phyloP scores from a whole-genome alignment of 495 filamentous ascomycete species.

The Cryomyces antarcticus region DNA sequence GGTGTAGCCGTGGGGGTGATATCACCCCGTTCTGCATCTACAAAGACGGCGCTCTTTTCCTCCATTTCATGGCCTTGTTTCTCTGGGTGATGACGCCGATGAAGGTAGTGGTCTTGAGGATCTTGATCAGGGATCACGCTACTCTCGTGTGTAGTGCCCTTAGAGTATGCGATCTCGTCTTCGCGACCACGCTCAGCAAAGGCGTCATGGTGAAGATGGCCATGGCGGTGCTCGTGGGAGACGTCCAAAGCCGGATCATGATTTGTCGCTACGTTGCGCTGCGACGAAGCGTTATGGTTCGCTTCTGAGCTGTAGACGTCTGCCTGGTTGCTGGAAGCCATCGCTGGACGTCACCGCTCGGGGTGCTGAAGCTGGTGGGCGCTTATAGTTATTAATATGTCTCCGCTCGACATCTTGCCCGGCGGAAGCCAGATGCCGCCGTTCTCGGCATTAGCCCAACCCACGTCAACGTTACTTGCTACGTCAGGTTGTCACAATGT shows the following conservation, averaged over 20 bases:
- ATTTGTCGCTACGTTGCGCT: constrained; percentile 14
- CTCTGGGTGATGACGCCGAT: constrained; percentile 18
- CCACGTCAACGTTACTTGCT: too few species aligned
- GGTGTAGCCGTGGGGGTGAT: constrained; percentile 10
- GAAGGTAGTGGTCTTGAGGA: constrained; percentile 20
- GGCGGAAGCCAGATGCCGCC: too few species aligned
- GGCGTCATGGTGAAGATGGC: constrained; percentile 29
- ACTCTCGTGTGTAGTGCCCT: constrained; percentile 23
- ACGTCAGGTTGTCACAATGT: too few species aligned
- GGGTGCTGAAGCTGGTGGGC: too few species aligned
- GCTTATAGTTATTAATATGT: too few species aligned
- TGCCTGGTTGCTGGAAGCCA: too few species aligned
- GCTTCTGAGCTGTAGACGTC: neutral
- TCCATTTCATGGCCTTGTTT: constrained; percentile 8
- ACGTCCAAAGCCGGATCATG: constrained; percentile 24
- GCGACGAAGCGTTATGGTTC: constrained; percentile 16
- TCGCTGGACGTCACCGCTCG: too few species aligned
- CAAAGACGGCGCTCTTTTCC: constrained; percentile 9
- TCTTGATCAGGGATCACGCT: constrained; percentile 23
- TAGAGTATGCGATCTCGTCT: constrained; percentile 29
- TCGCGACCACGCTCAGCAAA: constrained; percentile 23
- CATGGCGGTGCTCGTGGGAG: constrained; percentile 28
- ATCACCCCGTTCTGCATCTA: constrained; percentile 22
- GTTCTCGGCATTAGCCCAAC: too few species aligned
- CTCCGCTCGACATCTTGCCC: too few species aligned